Percentiles rank a stretch among this genome's conserved stretches.
Conservation (phyloP, 2,329 filamentous ascomycete species). For the Thielaviopsis punctulata region DNA sequence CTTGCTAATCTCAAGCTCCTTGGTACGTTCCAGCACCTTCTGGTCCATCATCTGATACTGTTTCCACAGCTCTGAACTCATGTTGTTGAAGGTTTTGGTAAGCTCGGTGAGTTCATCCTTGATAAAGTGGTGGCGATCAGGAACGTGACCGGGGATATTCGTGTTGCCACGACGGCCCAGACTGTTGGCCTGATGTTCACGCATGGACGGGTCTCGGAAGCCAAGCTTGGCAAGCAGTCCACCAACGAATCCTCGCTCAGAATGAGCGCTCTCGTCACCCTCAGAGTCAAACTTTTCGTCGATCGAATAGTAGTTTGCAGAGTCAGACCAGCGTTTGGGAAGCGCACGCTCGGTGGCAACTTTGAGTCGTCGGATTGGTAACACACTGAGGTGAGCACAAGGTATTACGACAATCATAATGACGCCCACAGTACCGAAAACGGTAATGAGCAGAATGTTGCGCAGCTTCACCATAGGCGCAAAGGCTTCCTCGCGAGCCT, state of each 20-base stretch:
- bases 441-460: constrained; percentile 64
- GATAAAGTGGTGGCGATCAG: constrained; percentile 54
- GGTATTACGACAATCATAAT: constrained; percentile 58
- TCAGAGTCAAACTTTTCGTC: background rate
- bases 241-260: constrained; percentile 8
- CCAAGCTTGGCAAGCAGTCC: constrained; percentile 13
- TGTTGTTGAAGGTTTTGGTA: constrained; percentile 75
- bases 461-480: constrained; percentile 57
- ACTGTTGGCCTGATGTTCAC: constrained; percentile 16
- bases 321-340: background rate
- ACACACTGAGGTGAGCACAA: constrained; percentile 64
- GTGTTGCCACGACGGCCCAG: constrained; percentile 40
- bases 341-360: constrained; percentile 45
- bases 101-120: constrained; percentile 77
- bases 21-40: constrained; percentile 66
- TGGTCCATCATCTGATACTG: constrained; percentile 76
- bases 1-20: constrained; percentile 75
- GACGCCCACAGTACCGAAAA: constrained; percentile 65
- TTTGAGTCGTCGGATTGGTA: constrained; percentile 62
- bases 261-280: background rate
- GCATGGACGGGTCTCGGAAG: constrained; percentile 8
- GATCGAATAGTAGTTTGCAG: background rate
- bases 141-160: constrained; percentile 72
- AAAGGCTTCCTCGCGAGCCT: constrained; percentile 57
- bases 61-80: constrained; percentile 77